Evolutionary conservation across 768 basidiomycete genomes (phyloP).

Genomic region (Brasilioporus rufonigricans): DNA sequence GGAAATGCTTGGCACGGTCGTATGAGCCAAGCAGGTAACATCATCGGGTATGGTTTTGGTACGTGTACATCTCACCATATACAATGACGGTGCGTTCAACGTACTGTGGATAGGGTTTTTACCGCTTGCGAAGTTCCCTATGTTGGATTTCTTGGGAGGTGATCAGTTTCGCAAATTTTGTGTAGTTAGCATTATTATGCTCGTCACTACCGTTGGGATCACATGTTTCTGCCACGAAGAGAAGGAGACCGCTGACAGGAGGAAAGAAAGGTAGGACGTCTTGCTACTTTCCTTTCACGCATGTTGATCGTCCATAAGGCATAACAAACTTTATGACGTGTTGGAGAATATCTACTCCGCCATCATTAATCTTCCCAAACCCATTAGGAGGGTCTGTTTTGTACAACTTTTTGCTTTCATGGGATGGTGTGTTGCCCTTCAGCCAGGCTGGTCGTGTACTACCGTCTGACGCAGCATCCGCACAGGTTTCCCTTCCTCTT

Average conservation of each 20-base stretch:
- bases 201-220: constrained; percentile 79
- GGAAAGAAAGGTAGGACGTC: constrained; percentile 40
- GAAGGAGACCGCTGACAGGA: constrained; percentile 54
- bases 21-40: constrained; percentile 97
- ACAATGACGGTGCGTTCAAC: constrained; percentile 6
- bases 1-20: constrained; percentile 98
- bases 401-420: constrained; percentile 96
- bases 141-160: constrained; percentile 80
- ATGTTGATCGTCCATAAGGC: constrained; percentile 10
- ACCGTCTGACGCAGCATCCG: constrained; percentile 8
- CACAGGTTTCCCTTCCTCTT: constrained; percentile 92
- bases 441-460: not conserved
- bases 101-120: constrained; percentile 61
- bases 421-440: constrained; percentile 67
- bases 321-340: constrained; percentile 67
- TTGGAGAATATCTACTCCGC: constrained; percentile 75
- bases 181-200: constrained; percentile 74
- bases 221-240: constrained; percentile 88
- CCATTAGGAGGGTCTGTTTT: constrained; percentile 85
- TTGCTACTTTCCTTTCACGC: not conserved
- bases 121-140: constrained; percentile 76
- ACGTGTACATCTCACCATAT: constrained; percentile 18
- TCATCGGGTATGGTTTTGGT: constrained; percentile 93
- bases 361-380: constrained; percentile 71
- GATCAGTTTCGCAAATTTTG: constrained; percentile 97